Evolutionary conservation across 129 eudicot species (phyloP).

Genomic region (Mikania micrantha): DNA sequence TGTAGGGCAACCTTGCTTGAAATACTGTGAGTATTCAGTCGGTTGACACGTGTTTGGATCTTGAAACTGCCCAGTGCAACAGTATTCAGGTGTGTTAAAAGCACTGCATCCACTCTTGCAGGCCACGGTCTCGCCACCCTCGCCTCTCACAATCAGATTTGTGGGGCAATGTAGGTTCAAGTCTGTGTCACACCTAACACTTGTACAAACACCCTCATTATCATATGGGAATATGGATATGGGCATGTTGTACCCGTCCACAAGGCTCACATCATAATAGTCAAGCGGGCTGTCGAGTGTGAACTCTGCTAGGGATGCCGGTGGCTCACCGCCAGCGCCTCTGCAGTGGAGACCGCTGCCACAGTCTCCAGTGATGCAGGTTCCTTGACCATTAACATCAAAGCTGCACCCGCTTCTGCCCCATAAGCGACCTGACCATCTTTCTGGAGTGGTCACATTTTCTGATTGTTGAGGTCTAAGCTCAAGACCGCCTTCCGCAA

Average conservation of each 20-base stretch:
- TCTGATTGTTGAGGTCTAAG: slow-evolving; percentile 23
- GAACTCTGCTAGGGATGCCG: slow-evolving; percentile 57
- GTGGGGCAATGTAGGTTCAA: slow-evolving; percentile 44
- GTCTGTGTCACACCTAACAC: slow-evolving; percentile 37
- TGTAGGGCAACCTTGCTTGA: slow-evolving; percentile 48
- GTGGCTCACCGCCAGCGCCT: slow-evolving; percentile 55
- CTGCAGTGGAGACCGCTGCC: slow-evolving; percentile 40
- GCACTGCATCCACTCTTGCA: slow-evolving; percentile 58
- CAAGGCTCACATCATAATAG: slow-evolving; percentile 72
- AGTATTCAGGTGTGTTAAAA: slow-evolving; percentile 36
- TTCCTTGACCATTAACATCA: slow-evolving; percentile 37
- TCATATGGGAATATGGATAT: slow-evolving; percentile 47
- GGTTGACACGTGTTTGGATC: slow-evolving; percentile 49
- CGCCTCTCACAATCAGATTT: slow-evolving; percentile 26
- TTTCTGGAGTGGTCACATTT: slow-evolving; percentile 37
- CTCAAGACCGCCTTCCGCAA: slow-evolving; percentile 50
- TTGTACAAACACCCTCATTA: slow-evolving; percentile 33
- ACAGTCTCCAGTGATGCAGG: slow-evolving; percentile 60
- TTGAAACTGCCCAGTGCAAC: slow-evolving; percentile 49
- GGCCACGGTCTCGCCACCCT: slow-evolving; percentile 20
- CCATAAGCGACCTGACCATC: slow-evolving; percentile 81
- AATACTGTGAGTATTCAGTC: slow-evolving; percentile 31
- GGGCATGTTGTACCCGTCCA: slow-evolving; percentile 66
- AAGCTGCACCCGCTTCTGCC: slow-evolving; percentile 46
- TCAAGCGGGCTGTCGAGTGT: slow-evolving; percentile 46